phyloP scores from a whole-genome alignment of 2,329 filamentous ascomycete genomes.

The Falciphora oryzae region DNA sequence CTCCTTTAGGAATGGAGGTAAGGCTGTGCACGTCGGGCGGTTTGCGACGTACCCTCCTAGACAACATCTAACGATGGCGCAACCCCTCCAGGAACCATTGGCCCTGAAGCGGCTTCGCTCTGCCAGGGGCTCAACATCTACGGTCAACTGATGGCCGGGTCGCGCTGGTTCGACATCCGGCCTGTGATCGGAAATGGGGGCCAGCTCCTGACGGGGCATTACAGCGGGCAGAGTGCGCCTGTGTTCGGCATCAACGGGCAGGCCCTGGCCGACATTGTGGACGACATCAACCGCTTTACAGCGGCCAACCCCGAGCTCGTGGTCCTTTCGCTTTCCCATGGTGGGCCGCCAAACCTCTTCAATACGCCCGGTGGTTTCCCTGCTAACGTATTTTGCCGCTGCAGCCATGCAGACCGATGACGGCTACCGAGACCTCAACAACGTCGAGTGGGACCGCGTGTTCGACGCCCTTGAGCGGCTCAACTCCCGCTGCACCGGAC shows the following conservation, averaged over 20 bases:
- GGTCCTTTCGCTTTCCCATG: conserved; percentile 39
- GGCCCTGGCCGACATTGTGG: conserved; percentile 35
- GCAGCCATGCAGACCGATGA: conserved; percentile 9
- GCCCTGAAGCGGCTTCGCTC: conserved; percentile 28
- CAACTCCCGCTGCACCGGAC: conserved; percentile 32
- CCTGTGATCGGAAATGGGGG: conserved; percentile 15
- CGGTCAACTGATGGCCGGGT: conserved; percentile 32
- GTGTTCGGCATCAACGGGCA: conserved; percentile 40
- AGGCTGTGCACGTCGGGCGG: neutral
- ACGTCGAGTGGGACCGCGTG: conserved; percentile 35
- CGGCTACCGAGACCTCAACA: conserved; percentile 30
- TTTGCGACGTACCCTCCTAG: neutral
- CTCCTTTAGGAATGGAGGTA: conserved; percentile 22
- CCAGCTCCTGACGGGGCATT: conserved; percentile 30
- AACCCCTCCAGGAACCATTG: conserved; percentile 17
- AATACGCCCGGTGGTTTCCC: neutral
- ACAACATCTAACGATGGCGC: neutral
- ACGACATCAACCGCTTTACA: conserved; percentile 39
- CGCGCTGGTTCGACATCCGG: conserved; percentile 36
- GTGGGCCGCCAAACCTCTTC: neutral
- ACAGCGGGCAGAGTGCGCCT: conserved; percentile 20
- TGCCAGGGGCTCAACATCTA: conserved; percentile 33
- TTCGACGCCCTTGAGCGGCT: conserved; percentile 35
- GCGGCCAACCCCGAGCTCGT: conserved; percentile 36
- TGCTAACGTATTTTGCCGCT: neutral